These are phyloP conservation scores for Solanum clarkiae DNA, from an alignment of 257 asterid genomes.

Conservation along the genomic window DNA sequence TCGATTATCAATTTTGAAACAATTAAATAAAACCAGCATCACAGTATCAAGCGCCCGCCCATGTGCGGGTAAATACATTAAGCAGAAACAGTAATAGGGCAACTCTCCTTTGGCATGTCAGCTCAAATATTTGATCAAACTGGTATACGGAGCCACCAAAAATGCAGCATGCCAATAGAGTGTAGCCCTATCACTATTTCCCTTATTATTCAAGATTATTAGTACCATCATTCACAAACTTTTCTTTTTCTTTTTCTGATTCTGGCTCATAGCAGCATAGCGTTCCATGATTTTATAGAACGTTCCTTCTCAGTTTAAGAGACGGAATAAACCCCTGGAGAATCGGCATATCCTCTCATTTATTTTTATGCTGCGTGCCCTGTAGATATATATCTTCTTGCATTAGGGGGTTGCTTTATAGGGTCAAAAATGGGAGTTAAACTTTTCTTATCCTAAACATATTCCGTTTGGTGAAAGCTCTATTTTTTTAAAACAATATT, in stretches of 20 bases:
- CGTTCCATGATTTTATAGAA: neutral
- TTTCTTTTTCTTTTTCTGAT: neutral
- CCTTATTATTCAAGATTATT: slow-evolving; percentile 5
- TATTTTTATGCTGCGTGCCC: neutral
- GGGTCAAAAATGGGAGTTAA: neutral
- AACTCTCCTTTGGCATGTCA: slow-evolving; percentile 64
- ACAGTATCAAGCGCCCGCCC: neutral
- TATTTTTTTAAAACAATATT: neutral
- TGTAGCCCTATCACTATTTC: slow-evolving; percentile 35
- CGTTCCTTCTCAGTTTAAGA: neutral
- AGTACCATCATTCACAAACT: neutral
- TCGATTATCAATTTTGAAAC: too few species aligned
- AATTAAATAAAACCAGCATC: neutral
- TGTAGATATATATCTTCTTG: neutral
- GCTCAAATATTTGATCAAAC: neutral
- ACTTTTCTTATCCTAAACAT: neutral
- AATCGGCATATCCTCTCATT: slow-evolving; percentile 28
- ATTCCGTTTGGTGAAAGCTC: slow-evolving; percentile 1
- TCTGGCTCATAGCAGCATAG: neutral
- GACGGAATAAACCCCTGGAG: slow-evolving; percentile 23
- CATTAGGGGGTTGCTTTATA: neutral
- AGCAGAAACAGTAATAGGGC: slow-evolving; percentile 42
- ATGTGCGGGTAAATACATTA: neutral
- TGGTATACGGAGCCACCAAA: neutral
- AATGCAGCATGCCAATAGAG: slow-evolving; percentile 31